A percentile compares a stretch with the other conserved stretches of the same genome.
phyloP scores from a whole-genome alignment of 169 alveolate species.

The Sarcocystis neurona region DNA sequence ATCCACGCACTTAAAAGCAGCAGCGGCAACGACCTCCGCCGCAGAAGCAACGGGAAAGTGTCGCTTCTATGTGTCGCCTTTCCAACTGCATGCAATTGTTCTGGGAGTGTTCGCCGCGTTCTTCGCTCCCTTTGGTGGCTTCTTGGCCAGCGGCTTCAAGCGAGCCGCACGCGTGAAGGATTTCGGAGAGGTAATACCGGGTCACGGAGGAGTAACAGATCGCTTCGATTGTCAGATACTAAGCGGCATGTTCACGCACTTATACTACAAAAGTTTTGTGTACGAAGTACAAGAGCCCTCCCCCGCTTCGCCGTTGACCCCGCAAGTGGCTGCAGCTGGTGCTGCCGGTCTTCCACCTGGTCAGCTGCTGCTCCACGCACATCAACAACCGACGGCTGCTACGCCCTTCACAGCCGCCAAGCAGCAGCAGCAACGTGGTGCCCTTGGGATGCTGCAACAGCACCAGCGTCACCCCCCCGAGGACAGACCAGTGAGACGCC shows the following conservation, averaged over 20 bases:
- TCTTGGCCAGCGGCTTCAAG: slow-evolving; percentile 99
- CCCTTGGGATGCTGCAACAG: no score
- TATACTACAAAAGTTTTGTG: slow-evolving; percentile 62
- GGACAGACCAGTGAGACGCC: no score
- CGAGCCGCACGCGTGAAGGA: slow-evolving; percentile 98
- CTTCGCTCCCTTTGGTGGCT: slow-evolving; percentile 99
- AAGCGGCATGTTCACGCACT: slow-evolving; percentile 68
- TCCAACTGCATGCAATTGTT: slow-evolving; percentile 90
- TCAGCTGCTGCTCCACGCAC: no score
- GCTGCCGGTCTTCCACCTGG: no score
- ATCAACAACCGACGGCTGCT: no score
- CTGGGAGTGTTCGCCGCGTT: slow-evolving; percentile 95
- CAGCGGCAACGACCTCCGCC: slow-evolving; percentile 19
- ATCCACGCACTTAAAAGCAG: background rate
- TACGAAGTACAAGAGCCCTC: no score
- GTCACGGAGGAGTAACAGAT: slow-evolving; percentile 99
- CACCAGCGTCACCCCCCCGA: no score
- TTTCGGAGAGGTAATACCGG: slow-evolving; percentile 98
- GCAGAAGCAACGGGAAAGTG: slow-evolving; percentile 26
- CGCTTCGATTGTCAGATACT: slow-evolving; percentile 96
- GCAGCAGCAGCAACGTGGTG: no score
- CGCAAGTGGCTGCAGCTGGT: no score
- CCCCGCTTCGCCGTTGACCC: no score
- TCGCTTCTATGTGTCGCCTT: slow-evolving; percentile 51
- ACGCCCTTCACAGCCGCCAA: no score